phyloP scores from a whole-genome alignment of 306 rosid genomes.

The Corylus avellana region DNA sequence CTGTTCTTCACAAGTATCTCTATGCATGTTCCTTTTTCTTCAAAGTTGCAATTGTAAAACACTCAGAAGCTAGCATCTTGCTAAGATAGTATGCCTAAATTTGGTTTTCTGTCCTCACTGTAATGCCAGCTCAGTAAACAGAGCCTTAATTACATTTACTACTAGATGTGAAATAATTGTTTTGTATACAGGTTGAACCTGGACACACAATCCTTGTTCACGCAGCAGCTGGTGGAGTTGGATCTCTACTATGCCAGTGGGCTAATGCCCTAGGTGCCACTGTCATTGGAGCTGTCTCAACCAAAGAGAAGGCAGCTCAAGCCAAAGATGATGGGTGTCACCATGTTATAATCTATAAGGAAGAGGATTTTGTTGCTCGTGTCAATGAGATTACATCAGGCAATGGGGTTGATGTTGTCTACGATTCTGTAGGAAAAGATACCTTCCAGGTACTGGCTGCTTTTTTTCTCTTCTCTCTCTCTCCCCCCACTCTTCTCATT shows the following conservation, averaged over 20 bases:
- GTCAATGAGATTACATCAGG: slow-evolving; percentile 80
- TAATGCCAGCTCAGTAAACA: neutral
- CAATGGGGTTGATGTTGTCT: slow-evolving; percentile 87
- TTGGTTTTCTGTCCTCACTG: neutral
- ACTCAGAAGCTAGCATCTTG: neutral
- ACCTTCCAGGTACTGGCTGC: slow-evolving; percentile 71
- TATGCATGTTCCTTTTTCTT: neutral
- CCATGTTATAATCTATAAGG: slow-evolving; percentile 66
- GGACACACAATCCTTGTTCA: slow-evolving; percentile 80
- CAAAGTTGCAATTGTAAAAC: neutral
- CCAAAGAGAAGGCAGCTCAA: slow-evolving; percentile 79
- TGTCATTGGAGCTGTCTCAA: slow-evolving; percentile 87
- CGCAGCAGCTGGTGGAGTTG: slow-evolving; percentile 98
- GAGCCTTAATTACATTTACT: neutral
- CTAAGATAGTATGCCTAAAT: neutral
- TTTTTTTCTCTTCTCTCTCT: neutral
- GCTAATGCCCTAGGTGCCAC: slow-evolving; percentile 89
- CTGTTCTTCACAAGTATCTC: neutral
- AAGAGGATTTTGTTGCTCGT: slow-evolving; percentile 79
- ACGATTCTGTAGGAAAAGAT: slow-evolving; percentile 91
- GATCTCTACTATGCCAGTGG: slow-evolving; percentile 96
- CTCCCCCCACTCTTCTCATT: neutral
- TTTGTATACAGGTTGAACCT: slow-evolving; percentile 58
- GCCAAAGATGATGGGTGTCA: slow-evolving; percentile 93
- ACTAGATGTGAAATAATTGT: neutral